Evolutionary conservation across 2,329 filamentous ascomycete genomes (phyloP).

Genomic region (Ceratocystis eucalypticola): DNA sequence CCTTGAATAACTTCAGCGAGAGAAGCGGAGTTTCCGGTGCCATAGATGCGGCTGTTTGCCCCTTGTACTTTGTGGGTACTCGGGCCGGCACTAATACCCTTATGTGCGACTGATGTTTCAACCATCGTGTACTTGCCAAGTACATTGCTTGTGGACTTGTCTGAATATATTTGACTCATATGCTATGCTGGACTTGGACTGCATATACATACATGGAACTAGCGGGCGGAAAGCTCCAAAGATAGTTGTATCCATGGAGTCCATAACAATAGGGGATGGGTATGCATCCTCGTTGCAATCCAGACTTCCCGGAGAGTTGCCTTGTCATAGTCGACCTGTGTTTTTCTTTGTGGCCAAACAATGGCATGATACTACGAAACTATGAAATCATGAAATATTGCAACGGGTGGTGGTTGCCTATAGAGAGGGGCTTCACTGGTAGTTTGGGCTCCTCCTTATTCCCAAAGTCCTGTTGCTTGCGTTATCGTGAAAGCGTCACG

Average conservation of each 20-base stretch:
- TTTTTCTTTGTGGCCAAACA: no score
- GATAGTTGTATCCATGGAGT: no score
- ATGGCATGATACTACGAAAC: no score
- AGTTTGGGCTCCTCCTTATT: neutral
- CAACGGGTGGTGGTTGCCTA: neutral
- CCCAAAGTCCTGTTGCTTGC: neutral
- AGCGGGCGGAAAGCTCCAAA: neutral
- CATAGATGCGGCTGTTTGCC: neutral
- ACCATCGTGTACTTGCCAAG: neutral
- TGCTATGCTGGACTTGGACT: neutral
- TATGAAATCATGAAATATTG: no score
- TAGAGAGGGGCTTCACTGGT: neutral
- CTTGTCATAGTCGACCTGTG: no score
- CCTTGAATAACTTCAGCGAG: neutral
- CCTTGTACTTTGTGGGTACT: neutral
- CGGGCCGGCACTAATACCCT: neutral
- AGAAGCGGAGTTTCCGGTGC: neutral
- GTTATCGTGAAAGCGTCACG: neutral
- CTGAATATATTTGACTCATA: neutral
- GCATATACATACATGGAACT: neutral
- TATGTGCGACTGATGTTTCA: neutral
- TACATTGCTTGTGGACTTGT: neutral
- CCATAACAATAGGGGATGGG: no score
- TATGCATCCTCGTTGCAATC: no score
- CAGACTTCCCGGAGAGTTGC: no score